These are phyloP conservation scores for Cymbopogon citratus DNA, from an alignment of 176 grass and related monocot species.

Conservation along the genomic window DNA sequence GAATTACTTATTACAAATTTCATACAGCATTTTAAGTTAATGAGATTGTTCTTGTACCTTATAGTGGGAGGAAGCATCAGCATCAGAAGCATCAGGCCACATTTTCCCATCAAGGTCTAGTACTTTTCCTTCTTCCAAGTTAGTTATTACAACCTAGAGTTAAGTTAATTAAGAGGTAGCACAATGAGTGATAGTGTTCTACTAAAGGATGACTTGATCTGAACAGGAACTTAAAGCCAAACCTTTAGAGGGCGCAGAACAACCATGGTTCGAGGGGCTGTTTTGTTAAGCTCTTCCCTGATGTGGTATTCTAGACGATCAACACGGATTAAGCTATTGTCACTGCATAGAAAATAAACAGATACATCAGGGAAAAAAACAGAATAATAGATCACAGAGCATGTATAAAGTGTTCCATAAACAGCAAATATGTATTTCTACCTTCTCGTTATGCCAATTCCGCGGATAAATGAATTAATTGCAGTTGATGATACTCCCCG, in stretches of 20 bases:
- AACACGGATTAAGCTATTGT: conserved; percentile 87
- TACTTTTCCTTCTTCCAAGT: conserved; percentile 73
- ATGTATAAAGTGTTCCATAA: neutral
- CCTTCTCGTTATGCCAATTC: conserved; percentile 99
- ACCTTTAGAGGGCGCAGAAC: conserved; percentile 94
- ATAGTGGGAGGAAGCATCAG: conserved; percentile 70
- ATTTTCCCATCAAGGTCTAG: conserved; percentile 89
- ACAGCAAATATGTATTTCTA: conserved; percentile 17
- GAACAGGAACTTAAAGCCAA: conserved; percentile 21
- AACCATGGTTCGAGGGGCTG: conserved; percentile 70
- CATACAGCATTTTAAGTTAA: neutral
- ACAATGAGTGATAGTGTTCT: conserved; percentile 10
- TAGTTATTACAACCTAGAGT: conserved; percentile 87
- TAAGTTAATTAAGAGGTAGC: conserved; percentile 5
- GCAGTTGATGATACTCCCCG: conserved; percentile 83
- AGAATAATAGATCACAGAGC: neutral
- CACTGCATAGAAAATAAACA: conserved; percentile 55
- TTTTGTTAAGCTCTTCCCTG: conserved; percentile 95
- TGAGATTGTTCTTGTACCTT: conserved; percentile 47
- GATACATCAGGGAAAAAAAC: conserved; percentile 7
- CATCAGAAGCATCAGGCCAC: conserved; percentile 97
- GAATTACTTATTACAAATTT: neutral
- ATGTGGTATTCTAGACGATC: conserved; percentile 95
- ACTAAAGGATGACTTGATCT: conserved; percentile 3
- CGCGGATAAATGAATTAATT: conserved; percentile 93